Conservation (phyloP, 129 eudicot species). For the Escallonia herrerae region DNA sequence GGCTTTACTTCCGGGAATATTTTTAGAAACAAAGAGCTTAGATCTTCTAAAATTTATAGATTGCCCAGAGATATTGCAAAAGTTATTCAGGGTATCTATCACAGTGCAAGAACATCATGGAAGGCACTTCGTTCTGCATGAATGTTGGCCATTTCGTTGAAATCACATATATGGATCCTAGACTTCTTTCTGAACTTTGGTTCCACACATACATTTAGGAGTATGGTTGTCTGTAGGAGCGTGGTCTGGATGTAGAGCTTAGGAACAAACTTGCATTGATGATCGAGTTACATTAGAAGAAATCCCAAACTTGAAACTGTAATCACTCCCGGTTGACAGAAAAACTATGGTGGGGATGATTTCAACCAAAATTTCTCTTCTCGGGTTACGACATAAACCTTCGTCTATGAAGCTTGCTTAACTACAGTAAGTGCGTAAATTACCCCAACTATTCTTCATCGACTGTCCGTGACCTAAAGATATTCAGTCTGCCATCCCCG, state of each 20-base stretch:
- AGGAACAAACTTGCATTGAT: background rate
- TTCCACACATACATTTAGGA: no score
- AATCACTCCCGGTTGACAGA: background rate
- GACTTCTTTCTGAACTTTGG: background rate
- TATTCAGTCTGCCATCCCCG: constrained; percentile 42
- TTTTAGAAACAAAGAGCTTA: no score
- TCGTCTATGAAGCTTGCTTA: constrained; percentile 1
- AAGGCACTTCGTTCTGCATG: no score
- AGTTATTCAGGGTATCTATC: no score
- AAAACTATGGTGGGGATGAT: background rate
- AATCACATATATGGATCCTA: no score
- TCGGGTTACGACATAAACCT: background rate
- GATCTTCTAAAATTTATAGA: no score
- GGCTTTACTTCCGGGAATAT: no score
- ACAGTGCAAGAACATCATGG: no score
- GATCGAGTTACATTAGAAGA: background rate
- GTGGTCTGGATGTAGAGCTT: background rate
- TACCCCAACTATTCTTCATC: background rate
- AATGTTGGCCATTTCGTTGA: no score
- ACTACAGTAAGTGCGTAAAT: background rate
- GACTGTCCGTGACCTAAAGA: constrained; percentile 21
- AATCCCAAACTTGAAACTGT: background rate
- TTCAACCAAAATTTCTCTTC: constrained; percentile 13
- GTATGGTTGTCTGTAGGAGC: no score
- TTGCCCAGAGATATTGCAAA: no score